Evolutionary conservation across 495 filamentous ascomycete species (phyloP), one percentile per base, ranked within the genome.

Genomic region (Penicillium salamii): DNA sequence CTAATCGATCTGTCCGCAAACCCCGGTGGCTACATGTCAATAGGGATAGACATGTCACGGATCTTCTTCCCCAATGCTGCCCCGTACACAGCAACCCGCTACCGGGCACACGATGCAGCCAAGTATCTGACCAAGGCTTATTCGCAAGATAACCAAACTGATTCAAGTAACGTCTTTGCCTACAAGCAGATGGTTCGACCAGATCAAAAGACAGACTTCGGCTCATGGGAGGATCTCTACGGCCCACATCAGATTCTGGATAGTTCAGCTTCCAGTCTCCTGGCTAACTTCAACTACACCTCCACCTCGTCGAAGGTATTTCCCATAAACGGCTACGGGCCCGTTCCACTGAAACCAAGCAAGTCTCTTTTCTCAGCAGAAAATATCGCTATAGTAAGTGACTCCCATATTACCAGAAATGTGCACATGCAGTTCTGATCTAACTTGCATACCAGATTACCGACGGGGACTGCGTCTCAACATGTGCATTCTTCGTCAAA

Each of bases 401-500:
- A 12, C n/a, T n/a, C n/a, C n/a, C n/a, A n/a, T n/a, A n/a, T n/a
- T n/a, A n/a, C n/a, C n/a, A n/a, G n/a, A n/a, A n/a, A n/a, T n/a
- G n/a, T n/a, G n/a, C n/a, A n/a, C 14, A 28, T 29, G 21, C 15
- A 34, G 1, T 42, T 21, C 33, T 59, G 50, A 56, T 32, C 13
- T 4, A 24, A 41, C 32, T 20, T 39, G 0, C 38, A 23, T 24
- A 40, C 17, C 32, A 66, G 62, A 58, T 67, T 31, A 75, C 75
- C 23, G 83, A 87, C 59, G 83, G 85, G 36, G 75, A 76, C 53
- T 88, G 85, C 64, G 78, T 75, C 21, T 85, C 80, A 3, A 83
- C 82, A 2, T 88, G 84, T 66, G 77, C 79, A 4, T 63, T 85
- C 51, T 81, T 85, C 62, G 63, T 67, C 36, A 75, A 81, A 33